Evolutionary conservation across 257 asterid species (phyloP).

Genomic region (Gentiana dahurica): DNA sequence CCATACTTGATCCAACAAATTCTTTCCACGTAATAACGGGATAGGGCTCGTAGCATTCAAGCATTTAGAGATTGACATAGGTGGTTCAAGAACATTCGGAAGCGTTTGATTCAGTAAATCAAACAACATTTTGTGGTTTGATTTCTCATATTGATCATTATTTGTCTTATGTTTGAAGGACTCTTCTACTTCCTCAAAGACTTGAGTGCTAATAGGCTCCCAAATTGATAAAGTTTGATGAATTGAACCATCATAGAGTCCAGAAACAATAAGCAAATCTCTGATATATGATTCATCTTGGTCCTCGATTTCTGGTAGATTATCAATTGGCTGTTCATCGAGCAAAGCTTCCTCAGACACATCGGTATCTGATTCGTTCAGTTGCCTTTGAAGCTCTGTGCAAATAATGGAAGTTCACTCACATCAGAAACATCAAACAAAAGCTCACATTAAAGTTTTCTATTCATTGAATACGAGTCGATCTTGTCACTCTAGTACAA

Average conservation of each 20-base stretch:
- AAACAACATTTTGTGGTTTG: conserved; percentile 48
- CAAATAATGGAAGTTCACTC: background rate
- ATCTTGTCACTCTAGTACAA: too few relatives aligned
- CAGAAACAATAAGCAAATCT: conserved; percentile 78
- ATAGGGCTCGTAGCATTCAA: conserved; percentile 31
- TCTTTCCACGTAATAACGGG: conserved; percentile 55
- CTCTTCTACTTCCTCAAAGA: conserved; percentile 70
- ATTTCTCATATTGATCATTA: conserved; percentile 32
- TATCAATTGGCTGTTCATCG: conserved; percentile 47
- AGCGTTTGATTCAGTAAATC: conserved; percentile 78
- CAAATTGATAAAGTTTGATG: conserved; percentile 52
- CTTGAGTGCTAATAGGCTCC: conserved; percentile 70
- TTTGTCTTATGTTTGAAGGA: conserved; percentile 31
- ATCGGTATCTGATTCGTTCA: conserved; percentile 57
- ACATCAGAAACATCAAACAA: too few relatives aligned
- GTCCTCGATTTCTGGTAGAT: conserved; percentile 47
- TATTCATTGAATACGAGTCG: too few relatives aligned
- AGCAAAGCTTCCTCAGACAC: conserved; percentile 30
- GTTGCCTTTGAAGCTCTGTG: conserved; percentile 69
- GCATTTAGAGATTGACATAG: conserved; percentile 33
- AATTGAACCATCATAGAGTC: conserved; percentile 58
- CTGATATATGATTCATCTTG: conserved; percentile 63
- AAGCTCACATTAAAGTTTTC: too few relatives aligned
- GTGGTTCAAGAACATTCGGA: conserved; percentile 48
- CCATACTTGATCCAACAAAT: conserved; percentile 56